phyloP scores from a whole-genome alignment of 768 basidiomycete species.

The Lentinula guzmanii region DNA sequence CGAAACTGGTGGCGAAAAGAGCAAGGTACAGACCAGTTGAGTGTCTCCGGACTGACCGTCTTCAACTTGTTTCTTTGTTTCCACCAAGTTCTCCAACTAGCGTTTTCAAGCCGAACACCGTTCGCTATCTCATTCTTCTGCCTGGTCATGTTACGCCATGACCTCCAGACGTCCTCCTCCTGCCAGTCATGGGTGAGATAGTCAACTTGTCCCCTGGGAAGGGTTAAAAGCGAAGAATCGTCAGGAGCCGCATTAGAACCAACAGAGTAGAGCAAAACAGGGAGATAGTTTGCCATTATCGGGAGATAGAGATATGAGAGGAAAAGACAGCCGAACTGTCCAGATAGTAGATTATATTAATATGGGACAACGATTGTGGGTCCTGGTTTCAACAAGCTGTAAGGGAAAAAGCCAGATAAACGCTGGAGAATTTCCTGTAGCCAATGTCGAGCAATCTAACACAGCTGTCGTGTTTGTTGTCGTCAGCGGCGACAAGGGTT shows the following conservation, averaged over 20 bases:
- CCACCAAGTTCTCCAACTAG: conserved; percentile 99
- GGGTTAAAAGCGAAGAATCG: conserved; percentile 76
- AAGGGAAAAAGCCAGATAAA: neutral
- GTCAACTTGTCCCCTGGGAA: conserved; percentile 92
- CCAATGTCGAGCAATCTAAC: neutral
- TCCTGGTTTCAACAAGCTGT: neutral
- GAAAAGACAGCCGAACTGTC: neutral
- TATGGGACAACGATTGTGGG: neutral
- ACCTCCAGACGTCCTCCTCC: conserved; percentile 97
- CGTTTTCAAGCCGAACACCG: conserved; percentile 92
- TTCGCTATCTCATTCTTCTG: conserved; percentile 99
- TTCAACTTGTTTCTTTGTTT: conserved; percentile 96
- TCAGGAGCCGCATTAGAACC: conserved; percentile 56
- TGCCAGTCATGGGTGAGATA: conserved; percentile 97
- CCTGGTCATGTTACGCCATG: conserved; percentile 97
- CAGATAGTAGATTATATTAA: neutral
- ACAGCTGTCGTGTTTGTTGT: neutral
- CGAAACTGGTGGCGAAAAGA: conserved; percentile 5
- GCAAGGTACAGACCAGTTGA: conserved; percentile 80
- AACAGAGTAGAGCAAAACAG: conserved; percentile 63
- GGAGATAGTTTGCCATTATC: conserved; percentile 62
- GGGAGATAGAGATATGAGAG: conserved; percentile 1
- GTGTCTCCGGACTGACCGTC: conserved; percentile 93
- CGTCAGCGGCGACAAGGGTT: neutral
- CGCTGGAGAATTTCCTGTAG: neutral